phyloP scores from a whole-genome alignment of 345 rosid species.

The Rhizophora mangle region DNA sequence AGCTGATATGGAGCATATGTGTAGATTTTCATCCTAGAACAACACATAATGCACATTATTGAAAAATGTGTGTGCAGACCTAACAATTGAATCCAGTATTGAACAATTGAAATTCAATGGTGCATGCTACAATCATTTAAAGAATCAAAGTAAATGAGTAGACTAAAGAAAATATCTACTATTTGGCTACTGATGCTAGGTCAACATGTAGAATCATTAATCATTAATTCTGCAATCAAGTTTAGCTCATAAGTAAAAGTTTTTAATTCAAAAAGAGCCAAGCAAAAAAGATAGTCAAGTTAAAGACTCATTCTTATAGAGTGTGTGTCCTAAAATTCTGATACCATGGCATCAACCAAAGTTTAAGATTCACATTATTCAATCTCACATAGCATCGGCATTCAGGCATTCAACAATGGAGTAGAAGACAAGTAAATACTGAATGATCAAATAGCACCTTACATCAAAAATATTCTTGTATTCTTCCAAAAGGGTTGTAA shows the following conservation, averaged over 20 bases:
- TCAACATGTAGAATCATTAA: neutral
- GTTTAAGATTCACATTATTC: neutral
- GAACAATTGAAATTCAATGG: neutral
- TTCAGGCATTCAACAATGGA: neutral
- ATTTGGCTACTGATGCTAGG: neutral
- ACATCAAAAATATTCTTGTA: slow-evolving; percentile 81
- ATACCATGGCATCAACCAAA: too few relatives aligned
- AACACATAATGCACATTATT: neutral
- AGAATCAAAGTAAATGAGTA: neutral
- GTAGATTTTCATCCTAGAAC: slow-evolving; percentile 88
- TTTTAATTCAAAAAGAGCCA: neutral
- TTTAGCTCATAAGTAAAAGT: neutral
- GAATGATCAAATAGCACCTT: slow-evolving; percentile 34
- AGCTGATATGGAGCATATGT: slow-evolving; percentile 85
- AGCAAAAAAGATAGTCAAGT: neutral
- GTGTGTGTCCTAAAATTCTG: too few relatives aligned
- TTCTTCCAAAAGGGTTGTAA: slow-evolving; percentile 82
- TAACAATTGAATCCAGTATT: neutral
- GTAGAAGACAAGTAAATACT: slow-evolving; percentile 4
- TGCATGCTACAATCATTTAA: neutral
- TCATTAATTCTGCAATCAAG: neutral
- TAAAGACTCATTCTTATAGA: neutral
- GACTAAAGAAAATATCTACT: neutral
- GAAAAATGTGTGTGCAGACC: neutral
- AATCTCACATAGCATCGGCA: neutral